Evolutionary conservation across 345 rosid genomes (phyloP).

Genomic region (Hibiscus mutabilis): DNA sequence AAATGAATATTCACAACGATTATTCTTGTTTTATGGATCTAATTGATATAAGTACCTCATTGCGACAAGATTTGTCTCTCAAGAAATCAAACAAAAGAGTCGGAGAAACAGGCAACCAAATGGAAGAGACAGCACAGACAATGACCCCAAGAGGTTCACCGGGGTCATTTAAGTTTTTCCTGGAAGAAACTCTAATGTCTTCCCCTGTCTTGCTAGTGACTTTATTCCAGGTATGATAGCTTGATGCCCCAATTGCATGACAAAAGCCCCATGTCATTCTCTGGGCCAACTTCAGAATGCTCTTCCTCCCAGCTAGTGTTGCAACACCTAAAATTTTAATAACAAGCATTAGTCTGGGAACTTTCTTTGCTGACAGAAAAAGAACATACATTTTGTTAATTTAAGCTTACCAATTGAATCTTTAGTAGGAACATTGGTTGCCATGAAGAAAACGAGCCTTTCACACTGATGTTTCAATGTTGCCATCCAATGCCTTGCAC

Average conservation of each 20-base stretch:
- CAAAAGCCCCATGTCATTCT: slow-evolving; percentile 84
- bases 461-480: slow-evolving; percentile 88
- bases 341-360: slow-evolving; percentile 20
- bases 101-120: slow-evolving; percentile 77
- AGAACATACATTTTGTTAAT: not conserved
- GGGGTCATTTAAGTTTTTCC: slow-evolving; percentile 90
- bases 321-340: slow-evolving; percentile 52
- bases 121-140: slow-evolving; percentile 81
- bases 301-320: slow-evolving; percentile 87
- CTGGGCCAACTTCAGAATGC: slow-evolving; percentile 83
- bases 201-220: slow-evolving; percentile 70
- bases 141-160: slow-evolving; percentile 91
- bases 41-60: slow-evolving; percentile 46
- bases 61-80: slow-evolving; percentile 70
- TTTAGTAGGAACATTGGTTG: slow-evolving; percentile 96
- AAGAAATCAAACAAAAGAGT: slow-evolving; percentile 71
- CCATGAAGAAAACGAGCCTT: slow-evolving; percentile 94
- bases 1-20: not conserved
- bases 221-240: slow-evolving; percentile 84
- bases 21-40: not conserved
- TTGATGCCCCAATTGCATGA: slow-evolving; percentile 87
- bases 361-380: not conserved
- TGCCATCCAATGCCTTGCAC: slow-evolving; percentile 89
- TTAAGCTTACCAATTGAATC: slow-evolving; percentile 66
- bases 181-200: slow-evolving; percentile 79